Evolutionary conservation across 2,329 filamentous ascomycete species (phyloP), one percentile per base, ranked within the genome.

Genomic region (Colletotrichum falcatum): DNA sequence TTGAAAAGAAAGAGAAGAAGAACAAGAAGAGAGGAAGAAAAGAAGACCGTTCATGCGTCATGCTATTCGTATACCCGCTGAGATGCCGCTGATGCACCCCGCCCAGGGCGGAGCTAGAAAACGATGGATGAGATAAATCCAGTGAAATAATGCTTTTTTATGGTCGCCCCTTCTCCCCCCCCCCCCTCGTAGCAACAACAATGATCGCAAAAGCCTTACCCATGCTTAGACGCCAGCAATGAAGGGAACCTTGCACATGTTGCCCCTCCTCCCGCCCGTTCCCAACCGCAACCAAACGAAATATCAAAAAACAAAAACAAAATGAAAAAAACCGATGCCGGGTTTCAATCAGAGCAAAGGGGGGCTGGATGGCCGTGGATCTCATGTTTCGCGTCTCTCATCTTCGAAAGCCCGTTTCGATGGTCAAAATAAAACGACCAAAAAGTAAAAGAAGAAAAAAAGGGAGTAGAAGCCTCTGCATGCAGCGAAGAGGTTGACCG

Each of bases 141-240:
- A 14, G 20, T 35, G n/a, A 61, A 39, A 12, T 2, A 26, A 51
- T 60, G 54, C 63, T 65, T 60, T 60, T 60, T 18, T 46, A 30
- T 30, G 26, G 26, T 35, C n/a, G 23, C 5, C 35, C 4, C 14
- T 35, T 28, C 37, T 20, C 26, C 14, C n/a, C n/a, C n/a, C n/a
- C n/a, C n/a, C n/a, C n/a, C n/a, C n/a, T n/a, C n/a, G n/a, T n/a
- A n/a, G n/a, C 5, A 58, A 37, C 35, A 37, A 51, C 26, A 39
- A 26, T 7, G 23, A n/a, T 12, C 12, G 20, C 23, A 12, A 37
- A 20, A 44, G 9, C 30, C 6, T 53, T 37, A 28, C 28, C 26
- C 26, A 64, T 58, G 61, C 61, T n/a, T n/a, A 33, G 60, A 65
- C 63, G 63, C 66, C 56, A 49, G 39, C 55, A 56, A 61, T 56